A percentile compares a stretch with the other conserved stretches of the same genome.
Evolutionary conservation across 164 flowering plant species (phyloP).

Genomic region (Cinnamomum micranthum): DNA sequence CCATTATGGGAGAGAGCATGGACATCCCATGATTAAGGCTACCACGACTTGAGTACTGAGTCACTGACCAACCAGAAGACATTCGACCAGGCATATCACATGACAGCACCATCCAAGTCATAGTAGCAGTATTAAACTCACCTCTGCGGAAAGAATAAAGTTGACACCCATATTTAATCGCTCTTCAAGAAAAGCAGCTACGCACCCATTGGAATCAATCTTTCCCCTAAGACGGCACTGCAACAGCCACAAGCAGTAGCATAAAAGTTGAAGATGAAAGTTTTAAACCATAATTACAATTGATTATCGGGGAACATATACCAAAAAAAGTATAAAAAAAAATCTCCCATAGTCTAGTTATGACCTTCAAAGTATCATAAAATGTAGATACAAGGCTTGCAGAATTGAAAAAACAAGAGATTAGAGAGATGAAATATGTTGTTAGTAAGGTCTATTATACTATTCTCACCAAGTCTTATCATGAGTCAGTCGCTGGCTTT

Average conservation of each 20-base stretch:
- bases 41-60: not conserved
- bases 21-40: no score
- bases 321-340: no score
- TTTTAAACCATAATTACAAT: not conserved
- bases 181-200: constrained; percentile 80
- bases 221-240: constrained; percentile 94
- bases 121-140: constrained; percentile 10
- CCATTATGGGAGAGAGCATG: no score
- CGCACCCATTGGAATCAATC: constrained; percentile 84
- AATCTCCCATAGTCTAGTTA: no score
- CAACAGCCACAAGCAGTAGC: not conserved
- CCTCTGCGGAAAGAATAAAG: constrained; percentile 96
- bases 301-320: no score
- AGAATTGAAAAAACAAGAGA: no score
- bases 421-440: no score
- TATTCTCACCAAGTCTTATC: no score
- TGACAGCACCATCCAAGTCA: not conserved
- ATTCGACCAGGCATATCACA: not conserved
- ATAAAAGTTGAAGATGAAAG: not conserved
- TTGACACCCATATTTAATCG: constrained; percentile 79
- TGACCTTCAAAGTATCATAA: no score
- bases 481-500: no score
- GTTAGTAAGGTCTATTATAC: no score
- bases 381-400: no score
- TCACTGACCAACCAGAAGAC: not conserved